phyloP scores from a whole-genome alignment of 441 rosid species.

The Populus hybrid region DNA sequence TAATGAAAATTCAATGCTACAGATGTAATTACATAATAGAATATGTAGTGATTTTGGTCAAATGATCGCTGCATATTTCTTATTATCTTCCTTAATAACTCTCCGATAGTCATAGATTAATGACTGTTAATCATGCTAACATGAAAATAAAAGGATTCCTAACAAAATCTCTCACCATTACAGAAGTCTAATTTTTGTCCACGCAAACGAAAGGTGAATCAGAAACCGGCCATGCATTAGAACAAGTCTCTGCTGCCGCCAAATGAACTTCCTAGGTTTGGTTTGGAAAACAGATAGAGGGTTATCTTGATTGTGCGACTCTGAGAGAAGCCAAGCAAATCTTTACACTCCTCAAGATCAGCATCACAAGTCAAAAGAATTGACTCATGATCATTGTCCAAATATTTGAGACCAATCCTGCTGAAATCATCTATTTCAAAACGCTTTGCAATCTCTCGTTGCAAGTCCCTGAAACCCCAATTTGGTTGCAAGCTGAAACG shows the following conservation, averaged over 20 bases:
- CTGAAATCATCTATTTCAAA: conserved; percentile 48
- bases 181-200: neutral
- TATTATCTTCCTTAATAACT: neutral
- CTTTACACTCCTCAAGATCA: conserved; percentile 85
- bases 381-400: conserved; percentile 75
- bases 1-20: neutral
- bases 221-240: conserved; percentile 7
- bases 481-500: conserved; percentile 33
- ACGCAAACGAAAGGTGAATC: neutral
- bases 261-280: conserved; percentile 28
- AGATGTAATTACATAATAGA: neutral
- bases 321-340: conserved; percentile 49
- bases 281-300: conserved; percentile 38
- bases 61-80: neutral
- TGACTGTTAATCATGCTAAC: neutral
- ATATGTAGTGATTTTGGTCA: neutral
- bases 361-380: conserved; percentile 87
- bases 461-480: conserved; percentile 33
- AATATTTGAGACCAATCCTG: conserved; percentile 58
- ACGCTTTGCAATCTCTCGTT: conserved; percentile 39
- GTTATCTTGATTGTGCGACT: conserved; percentile 57
- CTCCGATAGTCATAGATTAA: neutral
- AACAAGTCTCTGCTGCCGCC: conserved; percentile 26
- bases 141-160: neutral
- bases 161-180: neutral